These are phyloP conservation scores for Penicillium griseofulvum DNA, from an alignment of 2,329 filamentous ascomycete genomes.

Conservation along the genomic window DNA sequence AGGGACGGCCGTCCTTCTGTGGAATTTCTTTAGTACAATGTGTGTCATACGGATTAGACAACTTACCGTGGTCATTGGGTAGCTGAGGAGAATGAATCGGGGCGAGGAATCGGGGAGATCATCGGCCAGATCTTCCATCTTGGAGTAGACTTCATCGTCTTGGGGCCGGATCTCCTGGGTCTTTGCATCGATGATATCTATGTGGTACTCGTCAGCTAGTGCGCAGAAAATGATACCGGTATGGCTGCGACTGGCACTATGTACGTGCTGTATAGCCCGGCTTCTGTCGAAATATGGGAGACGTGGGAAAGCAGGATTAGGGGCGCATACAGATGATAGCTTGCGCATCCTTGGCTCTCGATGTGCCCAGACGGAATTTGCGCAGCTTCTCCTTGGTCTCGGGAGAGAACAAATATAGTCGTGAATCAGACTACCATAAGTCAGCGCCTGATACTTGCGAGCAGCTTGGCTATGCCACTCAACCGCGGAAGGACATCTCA, in stretches of 20 bases:
- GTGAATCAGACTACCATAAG: conserved; percentile 67
- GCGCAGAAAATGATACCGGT: not conserved
- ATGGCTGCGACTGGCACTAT: not conserved
- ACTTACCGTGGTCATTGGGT: conserved; percentile 79
- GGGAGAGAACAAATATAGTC: conserved; percentile 87
- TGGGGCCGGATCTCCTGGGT: conserved; percentile 86
- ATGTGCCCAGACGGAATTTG: conserved; percentile 92
- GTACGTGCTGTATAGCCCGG: not conserved
- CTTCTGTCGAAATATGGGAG: not conserved
- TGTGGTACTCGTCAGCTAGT: not conserved
- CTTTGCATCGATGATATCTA: conserved; percentile 86
- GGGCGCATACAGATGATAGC: conserved; percentile 82
- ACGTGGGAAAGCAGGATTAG: conserved; percentile 3
- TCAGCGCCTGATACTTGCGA: conserved; percentile 6
- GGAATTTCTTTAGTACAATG: not conserved
- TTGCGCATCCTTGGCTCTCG: conserved; percentile 79
- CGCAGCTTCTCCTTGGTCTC: conserved; percentile 86
- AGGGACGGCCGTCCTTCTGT: conserved; percentile 75
- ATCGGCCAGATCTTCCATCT: conserved; percentile 76
- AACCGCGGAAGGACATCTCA: not conserved
- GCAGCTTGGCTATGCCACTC: not conserved
- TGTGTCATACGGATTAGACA: not conserved
- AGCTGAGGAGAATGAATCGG: conserved; percentile 84
- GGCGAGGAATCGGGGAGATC: conserved; percentile 91
- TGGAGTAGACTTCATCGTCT: conserved; percentile 76